Base-by-base conservation (phyloP, 768 basidiomycete species). In the Tulasnella sp. region DNA sequence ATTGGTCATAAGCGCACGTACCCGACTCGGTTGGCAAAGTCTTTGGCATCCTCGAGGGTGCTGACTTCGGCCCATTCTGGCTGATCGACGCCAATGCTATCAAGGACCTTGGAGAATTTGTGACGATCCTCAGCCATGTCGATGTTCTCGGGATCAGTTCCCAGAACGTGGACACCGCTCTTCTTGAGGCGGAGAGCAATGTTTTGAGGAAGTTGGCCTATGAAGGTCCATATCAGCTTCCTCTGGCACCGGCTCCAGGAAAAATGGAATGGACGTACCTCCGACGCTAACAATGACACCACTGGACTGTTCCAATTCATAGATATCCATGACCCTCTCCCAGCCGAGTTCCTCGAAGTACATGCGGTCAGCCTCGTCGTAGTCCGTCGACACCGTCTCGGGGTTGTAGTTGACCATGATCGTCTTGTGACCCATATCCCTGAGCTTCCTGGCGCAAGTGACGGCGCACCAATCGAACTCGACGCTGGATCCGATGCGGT, bases 401-500 rank as follows among this genome's bases (percentile, higher is more conserved):
- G 97, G 97, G 85, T 99, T 99, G 86, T 99, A 99, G 87, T 99
- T 99, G 88, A 99, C 89, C 97, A 99, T 99, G 86, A 99, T 91
- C 67, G 98, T 98, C 85, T 91, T 91, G 83, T 93, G 92, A 84
- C 96, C 96, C 89, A 95, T 93, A 80, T 93, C 90, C 82, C 96
- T 89, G 76, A 99, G 89, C 83, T 93, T 93, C 79, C 98, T 88
- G 18, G 96, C 95, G 84, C 96, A 99, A 1, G 97, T 98, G 55
- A 99, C 98, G n/a, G 98, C 97, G 84, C 98, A 99, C 98, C 98
- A 99, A 84, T 99, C 98, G 83, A 99, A 99, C 87, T 99, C 98
- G 83, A 99, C 98, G 80, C 94, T 96, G 84, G 93, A 95, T 70
- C 98, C 98, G 81, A 99, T 99, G 79, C 98, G 92, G 86, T 99